These are phyloP conservation scores for Coniochaeta sp. DNA, from an alignment of 2,329 filamentous ascomycete genomes.

Conservation along the genomic window DNA sequence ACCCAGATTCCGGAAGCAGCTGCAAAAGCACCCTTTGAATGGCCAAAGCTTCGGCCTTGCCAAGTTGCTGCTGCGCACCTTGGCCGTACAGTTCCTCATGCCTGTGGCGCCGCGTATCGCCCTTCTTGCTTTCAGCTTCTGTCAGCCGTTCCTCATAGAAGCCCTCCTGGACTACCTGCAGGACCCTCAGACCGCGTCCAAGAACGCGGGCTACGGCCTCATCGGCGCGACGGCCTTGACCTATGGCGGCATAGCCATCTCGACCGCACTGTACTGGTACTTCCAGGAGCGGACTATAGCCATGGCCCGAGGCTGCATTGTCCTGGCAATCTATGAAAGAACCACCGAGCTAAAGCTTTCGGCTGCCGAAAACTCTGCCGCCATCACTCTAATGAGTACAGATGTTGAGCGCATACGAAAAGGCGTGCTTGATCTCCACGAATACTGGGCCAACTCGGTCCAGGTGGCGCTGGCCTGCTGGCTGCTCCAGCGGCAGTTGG, in stretches of 20 bases:
- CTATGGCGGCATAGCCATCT: conserved; percentile 32
- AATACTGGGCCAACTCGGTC: conserved; percentile 14
- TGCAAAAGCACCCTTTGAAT: no score
- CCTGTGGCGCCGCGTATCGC: conserved; percentile 18
- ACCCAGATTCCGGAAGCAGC: no score
- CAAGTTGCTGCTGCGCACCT: no score
- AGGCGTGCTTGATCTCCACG: conserved; percentile 18
- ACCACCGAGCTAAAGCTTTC: conserved; percentile 14
- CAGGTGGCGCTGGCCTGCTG: conserved; percentile 11
- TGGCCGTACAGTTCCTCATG: no score
- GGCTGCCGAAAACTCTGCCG: conserved; percentile 10
- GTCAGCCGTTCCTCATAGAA: conserved; percentile 25
- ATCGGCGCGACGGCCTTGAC: conserved; percentile 32
- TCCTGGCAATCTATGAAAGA: conserved; percentile 24
- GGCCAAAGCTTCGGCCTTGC: no score
- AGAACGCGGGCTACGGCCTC: conserved; percentile 28
- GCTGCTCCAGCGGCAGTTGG: conserved; percentile 12
- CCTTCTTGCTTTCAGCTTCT: conserved; percentile 21
- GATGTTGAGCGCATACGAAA: conserved; percentile 21
- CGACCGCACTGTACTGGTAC: conserved; percentile 30
- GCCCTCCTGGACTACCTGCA: conserved; percentile 21
- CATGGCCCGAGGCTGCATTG: conserved; percentile 21
- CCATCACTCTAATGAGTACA: conserved; percentile 24
- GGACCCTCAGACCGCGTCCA: conserved; percentile 8
- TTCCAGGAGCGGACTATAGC: conserved; percentile 24